A percentile compares a stretch with the other conserved stretches of the same genome.
Conservation (phyloP, 352 stramenopile genomes). For the Pythium dissimile region DNA sequence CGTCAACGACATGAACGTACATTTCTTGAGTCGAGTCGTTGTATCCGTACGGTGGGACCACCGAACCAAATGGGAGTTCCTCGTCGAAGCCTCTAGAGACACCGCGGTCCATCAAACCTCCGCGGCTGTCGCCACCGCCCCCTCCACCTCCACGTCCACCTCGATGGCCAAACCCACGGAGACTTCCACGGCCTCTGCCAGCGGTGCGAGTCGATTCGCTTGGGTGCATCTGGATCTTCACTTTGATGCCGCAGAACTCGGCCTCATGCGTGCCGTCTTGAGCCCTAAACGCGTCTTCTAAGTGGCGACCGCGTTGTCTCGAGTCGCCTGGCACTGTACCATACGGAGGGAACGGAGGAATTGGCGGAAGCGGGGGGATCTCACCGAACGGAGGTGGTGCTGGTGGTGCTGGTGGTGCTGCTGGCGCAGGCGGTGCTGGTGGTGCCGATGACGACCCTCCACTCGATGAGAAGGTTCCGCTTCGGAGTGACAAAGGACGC, state of each 20-base stretch:
- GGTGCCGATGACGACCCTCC: background rate
- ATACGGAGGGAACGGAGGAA: conserved; percentile 5
- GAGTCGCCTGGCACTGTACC: background rate
- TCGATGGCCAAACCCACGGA: background rate
- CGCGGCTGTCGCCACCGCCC: conserved; percentile 8
- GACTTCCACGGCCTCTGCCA: background rate
- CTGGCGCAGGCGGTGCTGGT: background rate
- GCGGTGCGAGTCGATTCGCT: background rate
- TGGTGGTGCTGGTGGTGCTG: conserved; percentile 6
- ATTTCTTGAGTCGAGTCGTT: conserved; percentile 7
- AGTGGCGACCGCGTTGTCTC: background rate
- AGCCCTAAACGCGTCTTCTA: conserved; percentile 3
- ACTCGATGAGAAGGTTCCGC: background rate
- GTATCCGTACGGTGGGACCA: too few species aligned
- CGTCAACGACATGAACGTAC: conserved; percentile 1
- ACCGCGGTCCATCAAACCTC: background rate
- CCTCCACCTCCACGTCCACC: conserved; percentile 4
- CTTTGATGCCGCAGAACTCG: conserved; percentile 14
- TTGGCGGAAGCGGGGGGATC: conserved; percentile 10
- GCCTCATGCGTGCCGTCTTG: conserved; percentile 6
- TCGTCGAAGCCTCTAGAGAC: too few species aligned
- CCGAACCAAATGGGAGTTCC: too few species aligned
- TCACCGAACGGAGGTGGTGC: background rate
- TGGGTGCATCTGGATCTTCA: conserved; percentile 1
- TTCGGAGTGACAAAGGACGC: background rate